Conservation (phyloP, 176 grass and related monocot genomes). For the Dactylis glomerata region DNA sequence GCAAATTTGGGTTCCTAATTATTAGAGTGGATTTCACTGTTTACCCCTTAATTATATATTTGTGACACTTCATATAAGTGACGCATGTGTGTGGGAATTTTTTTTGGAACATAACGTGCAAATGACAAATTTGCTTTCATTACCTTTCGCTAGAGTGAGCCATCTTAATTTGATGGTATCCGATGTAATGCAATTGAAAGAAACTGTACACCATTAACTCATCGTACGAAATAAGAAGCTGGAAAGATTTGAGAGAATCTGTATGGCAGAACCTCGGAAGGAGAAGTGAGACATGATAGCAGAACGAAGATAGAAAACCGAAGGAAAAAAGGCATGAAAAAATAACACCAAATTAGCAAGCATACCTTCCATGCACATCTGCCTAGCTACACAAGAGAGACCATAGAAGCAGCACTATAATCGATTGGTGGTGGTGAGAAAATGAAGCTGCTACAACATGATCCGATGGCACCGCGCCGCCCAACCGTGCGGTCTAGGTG, state of each 20-base stretch:
- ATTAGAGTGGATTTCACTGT: neutral
- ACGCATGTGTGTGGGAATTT: neutral
- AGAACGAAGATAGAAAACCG: neutral
- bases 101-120: too few relatives aligned
- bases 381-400: neutral
- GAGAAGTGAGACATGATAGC: neutral
- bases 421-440: slow-evolving; percentile 57
- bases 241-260: neutral
- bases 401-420: neutral
- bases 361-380: neutral
- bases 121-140: neutral
- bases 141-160: neutral
- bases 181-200: neutral
- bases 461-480: slow-evolving; percentile 33
- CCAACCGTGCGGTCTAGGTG: neutral
- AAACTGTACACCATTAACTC: neutral
- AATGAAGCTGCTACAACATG: slow-evolving; percentile 84
- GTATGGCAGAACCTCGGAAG: neutral
- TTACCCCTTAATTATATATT: too few relatives aligned
- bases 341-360: neutral
- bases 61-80: too few relatives aligned
- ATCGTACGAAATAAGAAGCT: neutral
- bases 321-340: neutral
- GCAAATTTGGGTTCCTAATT: neutral
- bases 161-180: neutral